phyloP scores from a whole-genome alignment of 2,329 filamentous ascomycete genomes.

The Alternaria longipes region DNA sequence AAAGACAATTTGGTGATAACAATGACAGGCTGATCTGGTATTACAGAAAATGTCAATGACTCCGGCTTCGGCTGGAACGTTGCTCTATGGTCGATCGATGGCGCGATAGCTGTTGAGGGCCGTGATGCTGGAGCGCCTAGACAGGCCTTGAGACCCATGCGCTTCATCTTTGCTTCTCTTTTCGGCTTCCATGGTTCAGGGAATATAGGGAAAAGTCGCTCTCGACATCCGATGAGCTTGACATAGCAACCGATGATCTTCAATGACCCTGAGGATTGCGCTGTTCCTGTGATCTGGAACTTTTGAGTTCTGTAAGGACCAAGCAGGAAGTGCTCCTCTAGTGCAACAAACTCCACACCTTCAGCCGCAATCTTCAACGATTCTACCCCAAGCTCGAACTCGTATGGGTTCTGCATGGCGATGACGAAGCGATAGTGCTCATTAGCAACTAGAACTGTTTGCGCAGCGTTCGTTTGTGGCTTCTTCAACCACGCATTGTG shows the following conservation, averaged over 20 bases:
- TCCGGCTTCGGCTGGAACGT: slow-evolving; percentile 45
- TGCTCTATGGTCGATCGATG: slow-evolving; percentile 32
- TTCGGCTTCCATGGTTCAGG: slow-evolving; percentile 77
- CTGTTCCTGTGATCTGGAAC: slow-evolving; percentile 74
- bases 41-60: slow-evolving; percentile 74
- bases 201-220: slow-evolving; percentile 86
- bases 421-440: slow-evolving; percentile 82
- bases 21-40: slow-evolving; percentile 80
- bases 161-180: slow-evolving; percentile 77
- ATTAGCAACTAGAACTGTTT: slow-evolving; percentile 78
- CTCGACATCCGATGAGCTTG: slow-evolving; percentile 81
- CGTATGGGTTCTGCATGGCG: slow-evolving; percentile 91
- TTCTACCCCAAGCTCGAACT: slow-evolving; percentile 91
- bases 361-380: slow-evolving; percentile 77
- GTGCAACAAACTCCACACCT: slow-evolving; percentile 75
- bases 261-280: slow-evolving; percentile 72
- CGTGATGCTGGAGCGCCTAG: slow-evolving; percentile 60
- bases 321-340: slow-evolving; percentile 71
- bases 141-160: slow-evolving; percentile 67
- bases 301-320: slow-evolving; percentile 86
- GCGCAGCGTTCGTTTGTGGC: slow-evolving; percentile 63
- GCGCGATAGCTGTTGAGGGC: slow-evolving; percentile 46
- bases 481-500: slow-evolving; percentile 90
- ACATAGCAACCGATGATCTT: slow-evolving; percentile 81
- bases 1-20: slow-evolving; percentile 79